Evolutionary conservation across 2,329 filamentous ascomycete genomes (phyloP), one percentile per base, ranked within the genome.

Genomic region (Epichloe amarillans): DNA sequence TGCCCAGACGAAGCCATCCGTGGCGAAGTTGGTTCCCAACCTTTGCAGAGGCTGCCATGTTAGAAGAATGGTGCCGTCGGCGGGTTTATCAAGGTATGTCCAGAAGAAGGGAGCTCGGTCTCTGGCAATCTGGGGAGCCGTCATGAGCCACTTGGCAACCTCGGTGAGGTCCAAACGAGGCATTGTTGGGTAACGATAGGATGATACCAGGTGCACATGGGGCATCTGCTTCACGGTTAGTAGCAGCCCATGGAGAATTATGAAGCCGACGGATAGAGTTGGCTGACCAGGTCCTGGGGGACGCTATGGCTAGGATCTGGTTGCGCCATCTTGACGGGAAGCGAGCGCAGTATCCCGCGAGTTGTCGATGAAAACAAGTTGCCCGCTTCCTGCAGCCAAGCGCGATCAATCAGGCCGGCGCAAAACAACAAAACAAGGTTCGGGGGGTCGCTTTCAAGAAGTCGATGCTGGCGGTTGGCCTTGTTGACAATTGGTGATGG

Each of bases 1-100:
- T 15, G 83, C 83, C 90, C 90, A 98, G 17, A 96, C 75, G 65
- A 90, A 94, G 45, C 93, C 93, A 71, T 98, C 91, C 37, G 86
- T 95, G 8, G 91, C 83, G 63, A 90, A 95, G 60, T 82, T 84
- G 2, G 78, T 82, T 4, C 79, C 80, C 50, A 86, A 68, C 52
- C 83, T 79, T 59, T 83, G 77, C 49, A 85, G 73, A 2, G 91
- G 86, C 65, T 96, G 89, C 91, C 91, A 97, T 49, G 86, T 85
- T 55, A 97, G 74, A 63, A 93, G 79, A 43, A 95, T 78, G 8
- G 83, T 84, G 51, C 89, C 89, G 67, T 95, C 88, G 49, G 76
- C 76, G 11, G 91, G 91, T 49, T 82, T 79, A 60, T 93, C 82
- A 51, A 97, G 79, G 66, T 91, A 95, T 44, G 86, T 90, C 91